Evolutionary conservation across 768 basidiomycete genomes (phyloP), one percentile per base, ranked within the genome.

Genomic region (Pulveroboletus sp.): DNA sequence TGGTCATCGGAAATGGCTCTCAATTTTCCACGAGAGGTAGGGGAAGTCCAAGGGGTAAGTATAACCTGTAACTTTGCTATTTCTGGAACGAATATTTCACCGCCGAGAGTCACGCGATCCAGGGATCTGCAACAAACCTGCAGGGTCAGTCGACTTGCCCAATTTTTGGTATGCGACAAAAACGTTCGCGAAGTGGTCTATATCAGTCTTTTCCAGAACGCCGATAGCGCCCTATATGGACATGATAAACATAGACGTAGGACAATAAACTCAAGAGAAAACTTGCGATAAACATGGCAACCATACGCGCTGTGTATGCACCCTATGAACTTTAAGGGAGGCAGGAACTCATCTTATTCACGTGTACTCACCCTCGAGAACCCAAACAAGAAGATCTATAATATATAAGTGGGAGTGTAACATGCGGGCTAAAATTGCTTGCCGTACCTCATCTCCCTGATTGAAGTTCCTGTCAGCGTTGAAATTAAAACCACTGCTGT

Each of bases 291-390:
- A 88, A 78, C 72, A 76, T 76, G 7, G 83, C 84, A 8, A 86
- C 74, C 83, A 86, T 86, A 28, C 86, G 75, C 6, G 77, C 86
- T 0, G 86, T 87, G 62, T 87, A 89, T 54, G 84, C 86, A 6
- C 86, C 86, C 84, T 86, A 48, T 32, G 17, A 24, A 5, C 27
- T 40, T 60, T 33, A 64, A 40, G 21, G 21, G 40, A 26, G 31
- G 21, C 26, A n/a, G 15, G 13, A 27, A 30, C 9, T n/a, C 21
- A 31, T 32, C 10, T 24, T 21, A 9, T 24, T 9, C 26, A 39
- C 39, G 43, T 21, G 13, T 21, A 32, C 76, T 52, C 61, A 84
- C 84, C 62, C 86, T 73, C 14, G 85, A 87, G 65, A 88, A 88
- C 6, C 86, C 86, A 64, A 89, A 89, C 27, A 87, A 73, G 63